These are phyloP conservation scores for Aureobasidium vineae DNA, from an alignment of 2,329 filamentous ascomycete genomes.

Conservation along the genomic window DNA sequence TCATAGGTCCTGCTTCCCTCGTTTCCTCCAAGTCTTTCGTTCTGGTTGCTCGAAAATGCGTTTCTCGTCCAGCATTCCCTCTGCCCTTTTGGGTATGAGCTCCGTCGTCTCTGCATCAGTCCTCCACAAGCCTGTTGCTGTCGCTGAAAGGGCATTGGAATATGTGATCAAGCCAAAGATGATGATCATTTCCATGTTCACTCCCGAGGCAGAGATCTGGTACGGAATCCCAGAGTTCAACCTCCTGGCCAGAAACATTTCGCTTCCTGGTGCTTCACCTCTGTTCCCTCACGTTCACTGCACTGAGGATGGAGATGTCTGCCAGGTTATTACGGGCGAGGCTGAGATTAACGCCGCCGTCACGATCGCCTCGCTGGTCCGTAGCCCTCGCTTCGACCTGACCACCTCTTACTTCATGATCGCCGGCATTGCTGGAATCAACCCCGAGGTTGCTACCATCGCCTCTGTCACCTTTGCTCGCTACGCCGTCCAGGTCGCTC, in stretches of 20 bases:
- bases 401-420: constrained; percentile 67
- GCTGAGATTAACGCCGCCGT: constrained; percentile 68
- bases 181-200: constrained; percentile 62
- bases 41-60: constrained; percentile 16
- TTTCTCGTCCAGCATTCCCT: constrained; percentile 17
- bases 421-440: constrained; percentile 72
- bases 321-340: constrained; percentile 64
- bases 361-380: constrained; percentile 61
- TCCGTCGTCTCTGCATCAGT: constrained; percentile 23
- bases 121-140: constrained; percentile 19
- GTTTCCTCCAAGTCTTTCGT: background rate
- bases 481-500: constrained; percentile 69
- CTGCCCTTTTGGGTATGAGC: constrained; percentile 25
- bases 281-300: constrained; percentile 55
- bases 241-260: constrained; percentile 39
- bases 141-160: constrained; percentile 31
- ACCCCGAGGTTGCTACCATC: constrained; percentile 64
- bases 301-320: constrained; percentile 59
- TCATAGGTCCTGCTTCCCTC: background rate
- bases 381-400: constrained; percentile 62
- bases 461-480: constrained; percentile 65
- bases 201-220: constrained; percentile 35
- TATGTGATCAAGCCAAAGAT: constrained; percentile 55
- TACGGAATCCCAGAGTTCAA: constrained; percentile 36
- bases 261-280: constrained; percentile 37